Percentiles rank a stretch among this genome's conserved stretches.
Conservation (phyloP, 2,329 filamentous ascomycete genomes). For the Phialocephala subalpina region DNA sequence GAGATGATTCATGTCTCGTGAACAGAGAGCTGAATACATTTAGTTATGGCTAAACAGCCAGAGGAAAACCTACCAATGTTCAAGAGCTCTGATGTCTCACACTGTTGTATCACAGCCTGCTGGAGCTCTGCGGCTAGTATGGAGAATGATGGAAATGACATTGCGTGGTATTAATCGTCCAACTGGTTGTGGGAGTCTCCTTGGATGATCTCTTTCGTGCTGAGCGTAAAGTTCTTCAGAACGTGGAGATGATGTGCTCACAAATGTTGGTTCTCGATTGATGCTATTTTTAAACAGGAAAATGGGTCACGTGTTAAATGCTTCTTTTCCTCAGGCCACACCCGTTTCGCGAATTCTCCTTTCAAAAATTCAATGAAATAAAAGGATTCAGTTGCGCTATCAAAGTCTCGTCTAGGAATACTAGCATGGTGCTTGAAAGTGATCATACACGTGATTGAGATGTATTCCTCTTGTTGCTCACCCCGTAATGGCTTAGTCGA, state of each 20-base stretch:
- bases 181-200: background rate
- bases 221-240: background rate
- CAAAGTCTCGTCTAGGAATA: too few species aligned
- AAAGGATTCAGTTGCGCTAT: too few species aligned
- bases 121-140: background rate
- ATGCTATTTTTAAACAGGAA: background rate
- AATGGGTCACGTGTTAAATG: background rate
- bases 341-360: too few species aligned
- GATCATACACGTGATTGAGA: too few species aligned
- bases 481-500: too few species aligned
- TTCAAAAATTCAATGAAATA: too few species aligned
- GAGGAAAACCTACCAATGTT: background rate
- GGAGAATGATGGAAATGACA: background rate
- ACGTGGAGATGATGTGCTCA: background rate
- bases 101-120: background rate
- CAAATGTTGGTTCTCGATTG: background rate
- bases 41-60: background rate
- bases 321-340: background rate
- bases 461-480: too few species aligned
- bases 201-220: background rate
- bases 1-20: background rate
- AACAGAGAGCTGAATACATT: background rate
- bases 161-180: background rate
- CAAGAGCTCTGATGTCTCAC: background rate
- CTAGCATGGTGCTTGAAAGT: too few species aligned